These are phyloP conservation scores for Trichoderma guizhouense DNA, from an alignment of 2,329 filamentous ascomycete genomes.

Conservation along the genomic window DNA sequence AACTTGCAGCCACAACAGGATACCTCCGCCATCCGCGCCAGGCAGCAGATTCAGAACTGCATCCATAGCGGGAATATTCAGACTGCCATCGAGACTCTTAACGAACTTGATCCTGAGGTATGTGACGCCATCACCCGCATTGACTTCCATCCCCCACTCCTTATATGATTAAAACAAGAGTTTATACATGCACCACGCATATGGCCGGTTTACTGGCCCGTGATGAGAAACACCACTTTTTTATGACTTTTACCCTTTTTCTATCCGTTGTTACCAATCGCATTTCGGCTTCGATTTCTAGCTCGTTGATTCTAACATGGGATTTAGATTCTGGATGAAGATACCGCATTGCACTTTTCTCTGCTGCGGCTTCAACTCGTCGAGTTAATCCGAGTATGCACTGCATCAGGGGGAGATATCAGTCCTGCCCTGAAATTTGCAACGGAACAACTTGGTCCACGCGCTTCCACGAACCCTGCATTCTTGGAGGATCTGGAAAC, in stretches of 20 bases:
- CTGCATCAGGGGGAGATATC: conserved; percentile 67
- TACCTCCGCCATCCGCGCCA: conserved; percentile 67
- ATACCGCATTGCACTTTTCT: conserved; percentile 82
- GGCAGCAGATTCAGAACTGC: conserved; percentile 78
- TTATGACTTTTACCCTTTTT: conserved; percentile 33
- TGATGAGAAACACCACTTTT: conserved; percentile 82
- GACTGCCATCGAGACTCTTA: conserved; percentile 79
- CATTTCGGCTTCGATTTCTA: too few relatives aligned
- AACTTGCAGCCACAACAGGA: conserved; percentile 76
- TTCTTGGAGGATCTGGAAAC: conserved; percentile 86
- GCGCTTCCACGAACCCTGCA: conserved; percentile 74
- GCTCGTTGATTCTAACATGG: conserved; percentile 15
- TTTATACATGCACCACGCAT: conserved; percentile 99
- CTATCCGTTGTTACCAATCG: neutral
- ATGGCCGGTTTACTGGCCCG: conserved; percentile 67
- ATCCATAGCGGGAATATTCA: conserved; percentile 87
- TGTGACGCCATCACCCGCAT: conserved; percentile 41
- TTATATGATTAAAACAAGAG: conserved; percentile 80
- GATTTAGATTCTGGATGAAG: conserved; percentile 77
- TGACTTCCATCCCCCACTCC: conserved; percentile 32
- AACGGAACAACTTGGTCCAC: conserved; percentile 78
- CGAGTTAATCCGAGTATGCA: conserved; percentile 82
- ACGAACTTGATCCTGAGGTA: conserved; percentile 90
- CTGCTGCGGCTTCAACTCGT: conserved; percentile 87
- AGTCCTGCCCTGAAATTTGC: conserved; percentile 81